phyloP scores from a whole-genome alignment of 1,139 yeast species.

The Pichia sp. region DNA sequence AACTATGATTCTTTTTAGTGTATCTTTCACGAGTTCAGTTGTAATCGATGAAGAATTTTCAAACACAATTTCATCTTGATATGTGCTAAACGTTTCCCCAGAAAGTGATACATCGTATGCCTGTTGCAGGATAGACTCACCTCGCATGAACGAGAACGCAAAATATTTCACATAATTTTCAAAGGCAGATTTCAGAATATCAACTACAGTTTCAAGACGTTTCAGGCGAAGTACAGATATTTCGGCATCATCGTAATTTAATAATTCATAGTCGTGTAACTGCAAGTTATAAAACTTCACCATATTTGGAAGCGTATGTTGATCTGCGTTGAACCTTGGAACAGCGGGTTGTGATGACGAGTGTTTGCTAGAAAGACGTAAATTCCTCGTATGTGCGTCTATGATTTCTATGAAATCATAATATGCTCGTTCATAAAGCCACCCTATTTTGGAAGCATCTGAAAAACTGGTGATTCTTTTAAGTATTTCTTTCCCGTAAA shows the following conservation, averaged over 20 bases:
- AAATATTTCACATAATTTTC: constrained; percentile 59
- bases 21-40: background rate
- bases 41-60: background rate
- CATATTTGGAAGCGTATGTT: constrained; percentile 69
- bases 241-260: constrained; percentile 46
- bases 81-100: constrained; percentile 23
- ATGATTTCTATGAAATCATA: constrained; percentile 81
- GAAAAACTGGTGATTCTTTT: background rate
- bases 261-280: background rate
- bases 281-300: constrained; percentile 70
- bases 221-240: constrained; percentile 48
- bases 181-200: constrained; percentile 76
- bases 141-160: constrained; percentile 88
- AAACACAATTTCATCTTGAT: background rate
- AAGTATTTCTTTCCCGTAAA: constrained; percentile 72
- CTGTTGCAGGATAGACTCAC: constrained; percentile 63
- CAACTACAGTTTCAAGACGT: constrained; percentile 64
- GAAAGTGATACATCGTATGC: constrained; percentile 55
- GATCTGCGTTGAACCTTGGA: constrained; percentile 41
- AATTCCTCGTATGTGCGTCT: constrained; percentile 84
- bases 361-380: background rate
- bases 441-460: constrained; percentile 42
- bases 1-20: constrained; percentile 43
- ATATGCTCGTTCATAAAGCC: constrained; percentile 72
- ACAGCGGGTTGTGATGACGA: too few relatives aligned